phyloP scores from a whole-genome alignment of 441 rosid species.

The Pelargonium cotyledonis region DNA sequence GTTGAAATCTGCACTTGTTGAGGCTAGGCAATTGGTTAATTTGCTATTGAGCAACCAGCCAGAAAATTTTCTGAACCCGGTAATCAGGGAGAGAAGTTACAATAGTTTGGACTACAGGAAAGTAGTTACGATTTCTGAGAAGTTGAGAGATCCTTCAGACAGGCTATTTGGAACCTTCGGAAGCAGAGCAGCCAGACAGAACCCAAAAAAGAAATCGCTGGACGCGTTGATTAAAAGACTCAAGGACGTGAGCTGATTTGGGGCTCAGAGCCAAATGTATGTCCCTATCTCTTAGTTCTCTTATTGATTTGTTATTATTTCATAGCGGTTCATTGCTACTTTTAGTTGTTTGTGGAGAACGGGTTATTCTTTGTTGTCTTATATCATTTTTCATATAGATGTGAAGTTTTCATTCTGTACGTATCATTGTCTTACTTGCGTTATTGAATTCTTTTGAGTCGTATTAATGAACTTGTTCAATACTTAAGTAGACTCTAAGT shows the following conservation, averaged over 20 bases:
- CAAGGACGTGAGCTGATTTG: slow-evolving; percentile 63
- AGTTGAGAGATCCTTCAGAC: slow-evolving; percentile 80
- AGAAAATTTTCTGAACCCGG: slow-evolving; percentile 75
- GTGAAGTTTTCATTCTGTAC: slow-evolving; percentile 26
- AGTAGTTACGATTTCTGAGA: slow-evolving; percentile 72
- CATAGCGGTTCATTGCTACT: slow-evolving; percentile 23
- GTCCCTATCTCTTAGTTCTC: slow-evolving; percentile 18
- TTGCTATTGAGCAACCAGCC: slow-evolving; percentile 83
- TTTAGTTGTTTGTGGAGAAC: slow-evolving; percentile 19
- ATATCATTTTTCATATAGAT: slow-evolving; percentile 14
- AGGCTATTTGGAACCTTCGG: slow-evolving; percentile 87
- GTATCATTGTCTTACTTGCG: slow-evolving; percentile 22
- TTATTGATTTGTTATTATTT: slow-evolving; percentile 31
- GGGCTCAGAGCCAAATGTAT: slow-evolving; percentile 21
- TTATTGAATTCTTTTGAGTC: slow-evolving; percentile 26
- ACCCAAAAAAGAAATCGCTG: slow-evolving; percentile 84
- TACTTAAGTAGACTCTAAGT: neutral
- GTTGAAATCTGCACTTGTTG: slow-evolving; percentile 75
- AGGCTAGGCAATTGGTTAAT: slow-evolving; percentile 76
- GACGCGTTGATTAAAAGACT: slow-evolving; percentile 77
- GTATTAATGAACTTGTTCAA: slow-evolving; percentile 8
- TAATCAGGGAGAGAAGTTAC: slow-evolving; percentile 85
- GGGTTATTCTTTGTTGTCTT: neutral
- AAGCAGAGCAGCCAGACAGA: slow-evolving; percentile 69
- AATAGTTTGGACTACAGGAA: slow-evolving; percentile 68